Conservation (phyloP, 805 yeast genomes). For the Groenewaldozyma salmanticensis region DNA sequence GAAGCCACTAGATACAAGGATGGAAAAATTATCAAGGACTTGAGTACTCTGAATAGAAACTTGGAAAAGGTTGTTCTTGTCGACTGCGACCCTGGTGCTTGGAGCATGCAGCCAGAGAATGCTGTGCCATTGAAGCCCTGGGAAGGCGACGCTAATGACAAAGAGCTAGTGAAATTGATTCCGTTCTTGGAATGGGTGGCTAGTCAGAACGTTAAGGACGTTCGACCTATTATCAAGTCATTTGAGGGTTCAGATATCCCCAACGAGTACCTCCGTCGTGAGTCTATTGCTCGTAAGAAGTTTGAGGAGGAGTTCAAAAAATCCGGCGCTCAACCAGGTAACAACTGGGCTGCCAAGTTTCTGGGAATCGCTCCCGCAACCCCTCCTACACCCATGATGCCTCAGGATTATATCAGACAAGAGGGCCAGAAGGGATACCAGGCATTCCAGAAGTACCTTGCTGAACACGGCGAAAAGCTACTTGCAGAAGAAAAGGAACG, state of each 20-base stretch:
- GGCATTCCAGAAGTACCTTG: slow-evolving; percentile 68
- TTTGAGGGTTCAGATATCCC: slow-evolving; percentile 63
- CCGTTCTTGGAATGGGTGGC: slow-evolving; percentile 94
- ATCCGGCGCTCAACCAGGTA: slow-evolving; percentile 19
- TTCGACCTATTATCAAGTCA: slow-evolving; percentile 75
- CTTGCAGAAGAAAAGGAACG: slow-evolving; percentile 40
- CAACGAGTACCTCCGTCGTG: slow-evolving; percentile 74
- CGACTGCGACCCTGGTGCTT: slow-evolving; percentile 66
- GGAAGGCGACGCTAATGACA: slow-evolving; percentile 80
- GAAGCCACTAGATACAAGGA: slow-evolving; percentile 88
- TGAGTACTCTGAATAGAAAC: slow-evolving; percentile 85
- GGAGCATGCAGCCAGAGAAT: slow-evolving; percentile 83
- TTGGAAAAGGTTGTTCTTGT: slow-evolving; percentile 67
- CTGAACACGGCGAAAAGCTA: slow-evolving; percentile 60
- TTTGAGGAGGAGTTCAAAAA: slow-evolving; percentile 32
- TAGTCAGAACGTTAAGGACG: slow-evolving; percentile 75
- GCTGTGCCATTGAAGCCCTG: slow-evolving; percentile 80
- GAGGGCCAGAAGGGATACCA: slow-evolving; percentile 87
- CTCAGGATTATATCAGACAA: slow-evolving; percentile 80
- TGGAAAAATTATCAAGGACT: slow-evolving; percentile 83
- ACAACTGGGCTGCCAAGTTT: slow-evolving; percentile 47
- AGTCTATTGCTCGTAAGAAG: slow-evolving; percentile 58
- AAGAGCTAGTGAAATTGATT: slow-evolving; percentile 61
- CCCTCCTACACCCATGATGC: slow-evolving; percentile 56
- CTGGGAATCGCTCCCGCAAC: slow-evolving; percentile 52